Base-by-base conservation (phyloP, 352 stramenopile genomes). In the Pythium oligandrum region DNA sequence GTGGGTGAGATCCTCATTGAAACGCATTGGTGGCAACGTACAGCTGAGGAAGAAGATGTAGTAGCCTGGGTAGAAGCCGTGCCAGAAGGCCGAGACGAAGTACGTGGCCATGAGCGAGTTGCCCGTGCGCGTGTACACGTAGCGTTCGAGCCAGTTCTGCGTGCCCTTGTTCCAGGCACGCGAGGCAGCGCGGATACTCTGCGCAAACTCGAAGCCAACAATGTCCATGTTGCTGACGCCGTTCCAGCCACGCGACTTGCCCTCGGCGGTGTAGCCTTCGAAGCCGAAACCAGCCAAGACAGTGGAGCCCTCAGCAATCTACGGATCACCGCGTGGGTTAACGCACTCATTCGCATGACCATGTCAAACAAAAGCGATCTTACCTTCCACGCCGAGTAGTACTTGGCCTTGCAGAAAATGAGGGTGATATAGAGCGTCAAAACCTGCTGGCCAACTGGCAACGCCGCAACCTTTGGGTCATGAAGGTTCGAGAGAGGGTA, bases 21-120 rank as follows among this genome's bases (percentile, higher is more conserved):
- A 12, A 35, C 26, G 17, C 17, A 26, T 26, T 26, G 17, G 17
- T 26, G 33, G 33, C 12, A 32, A 62, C 64, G 45, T 73, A 79
- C 70, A 54, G 34, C 45, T 75, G 35, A 97, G 52, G 75, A 98
- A 98, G 69, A 98, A 98, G 8, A 98, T 62, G 71, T 98, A 98
- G 78, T 99, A 99, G 10, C 95, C 96, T 7, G 95, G 95, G 66
- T 99, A 99, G 60, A 99, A 99, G n/a, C 96, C 96, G 71, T 99
- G 96, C 96, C 96, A 99, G 49, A 99, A 85, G 0, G 95, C 96
- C 38, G 90, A 98, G 40, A 97, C 80, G 6, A 88, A 86, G 75
- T 98, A 99, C 26, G 95, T 98, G 7, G 86, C 89, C 32, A 96
- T 51, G 6, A 98, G 65, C 51, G 83, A 98, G 66, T 97, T 97